Percentiles rank a stretch among this genome's conserved stretches.
Evolutionary conservation across 108 stramenopile genomes (phyloP).

Genomic region (Nitzschia sp.): DNA sequence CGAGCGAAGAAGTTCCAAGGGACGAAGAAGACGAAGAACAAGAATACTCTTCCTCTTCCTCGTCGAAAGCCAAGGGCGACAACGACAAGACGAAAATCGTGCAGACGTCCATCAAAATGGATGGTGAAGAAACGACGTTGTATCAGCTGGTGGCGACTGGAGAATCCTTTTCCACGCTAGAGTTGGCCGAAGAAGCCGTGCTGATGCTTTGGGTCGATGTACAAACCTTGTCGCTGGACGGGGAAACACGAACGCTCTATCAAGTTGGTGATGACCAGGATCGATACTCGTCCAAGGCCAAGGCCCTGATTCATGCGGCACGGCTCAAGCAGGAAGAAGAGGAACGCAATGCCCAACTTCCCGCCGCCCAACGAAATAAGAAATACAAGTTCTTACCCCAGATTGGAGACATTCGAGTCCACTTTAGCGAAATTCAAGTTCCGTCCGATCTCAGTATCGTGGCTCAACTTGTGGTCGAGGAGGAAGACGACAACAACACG

Average conservation of each 20-base stretch:
- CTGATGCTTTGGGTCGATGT: not conserved
- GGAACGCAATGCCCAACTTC: not conserved
- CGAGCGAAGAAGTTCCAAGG: not conserved
- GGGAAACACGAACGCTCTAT: not conserved
- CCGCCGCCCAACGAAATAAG: not conserved
- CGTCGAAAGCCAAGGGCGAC: not conserved
- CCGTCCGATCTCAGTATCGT: not conserved
- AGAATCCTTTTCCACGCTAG: not conserved
- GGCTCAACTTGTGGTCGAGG: not conserved
- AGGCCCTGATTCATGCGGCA: not conserved
- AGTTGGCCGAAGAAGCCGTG: not conserved
- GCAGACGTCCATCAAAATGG: not conserved
- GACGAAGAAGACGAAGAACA: not conserved
- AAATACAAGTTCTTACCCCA: constrained; percentile 3
- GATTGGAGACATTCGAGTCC: constrained; percentile 4
- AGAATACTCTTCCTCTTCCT: not conserved
- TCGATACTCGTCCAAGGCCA: not conserved
- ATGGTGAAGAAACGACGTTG: constrained; percentile 5
- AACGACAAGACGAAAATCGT: constrained; percentile 5
- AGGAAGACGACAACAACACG: not conserved
- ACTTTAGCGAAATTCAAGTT: not conserved
- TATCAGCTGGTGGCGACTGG: constrained; percentile 3
- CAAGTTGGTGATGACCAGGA: not conserved
- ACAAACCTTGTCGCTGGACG: not conserved
- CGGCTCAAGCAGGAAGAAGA: not conserved